A percentile compares a stretch with the other conserved stretches of the same genome.
Evolutionary conservation across 345 rosid genomes (phyloP).

Genomic region (Carallia pectinifolia): DNA sequence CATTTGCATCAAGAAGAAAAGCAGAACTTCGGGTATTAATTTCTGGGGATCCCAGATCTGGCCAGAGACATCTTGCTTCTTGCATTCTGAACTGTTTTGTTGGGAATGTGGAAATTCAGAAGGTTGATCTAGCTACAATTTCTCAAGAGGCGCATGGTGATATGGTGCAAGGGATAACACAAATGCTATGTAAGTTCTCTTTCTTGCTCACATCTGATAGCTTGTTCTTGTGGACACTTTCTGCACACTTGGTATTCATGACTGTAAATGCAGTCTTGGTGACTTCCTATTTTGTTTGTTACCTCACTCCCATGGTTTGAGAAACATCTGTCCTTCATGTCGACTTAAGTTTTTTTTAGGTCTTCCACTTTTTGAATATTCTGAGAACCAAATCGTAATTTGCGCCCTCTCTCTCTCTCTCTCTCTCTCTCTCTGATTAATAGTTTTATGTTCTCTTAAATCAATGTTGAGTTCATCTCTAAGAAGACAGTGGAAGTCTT

Average conservation of each 20-base stretch:
- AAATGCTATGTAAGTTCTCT: slow-evolving; percentile 65
- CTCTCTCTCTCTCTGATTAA: too few relatives aligned
- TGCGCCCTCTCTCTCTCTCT: too few relatives aligned
- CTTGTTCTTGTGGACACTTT: neutral
- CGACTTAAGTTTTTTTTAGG: neutral
- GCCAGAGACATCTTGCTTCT: slow-evolving; percentile 91
- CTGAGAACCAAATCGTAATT: too few relatives aligned
- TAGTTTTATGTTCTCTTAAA: too few relatives aligned
- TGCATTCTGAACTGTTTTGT: slow-evolving; percentile 80
- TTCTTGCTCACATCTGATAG: neutral
- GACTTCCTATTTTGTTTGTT: too few relatives aligned
- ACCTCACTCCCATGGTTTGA: too few relatives aligned
- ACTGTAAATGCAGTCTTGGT: too few relatives aligned
- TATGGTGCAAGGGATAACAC: slow-evolving; percentile 75
- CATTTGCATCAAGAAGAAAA: slow-evolving; percentile 45
- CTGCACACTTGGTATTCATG: too few relatives aligned
- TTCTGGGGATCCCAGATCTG: slow-evolving; percentile 81
- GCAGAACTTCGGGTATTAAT: slow-evolving; percentile 71
- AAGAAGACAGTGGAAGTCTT: too few relatives aligned
- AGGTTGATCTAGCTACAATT: slow-evolving; percentile 85
- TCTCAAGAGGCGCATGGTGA: slow-evolving; percentile 94
- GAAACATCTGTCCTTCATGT: neutral
- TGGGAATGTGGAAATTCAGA: slow-evolving; percentile 80
- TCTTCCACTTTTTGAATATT: too few relatives aligned
- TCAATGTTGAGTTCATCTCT: too few relatives aligned